Percentiles rank a stretch among this genome's conserved stretches.
Evolutionary conservation across 2,329 filamentous ascomycete genomes (phyloP).

Genomic region (Pyricularia sp.): DNA sequence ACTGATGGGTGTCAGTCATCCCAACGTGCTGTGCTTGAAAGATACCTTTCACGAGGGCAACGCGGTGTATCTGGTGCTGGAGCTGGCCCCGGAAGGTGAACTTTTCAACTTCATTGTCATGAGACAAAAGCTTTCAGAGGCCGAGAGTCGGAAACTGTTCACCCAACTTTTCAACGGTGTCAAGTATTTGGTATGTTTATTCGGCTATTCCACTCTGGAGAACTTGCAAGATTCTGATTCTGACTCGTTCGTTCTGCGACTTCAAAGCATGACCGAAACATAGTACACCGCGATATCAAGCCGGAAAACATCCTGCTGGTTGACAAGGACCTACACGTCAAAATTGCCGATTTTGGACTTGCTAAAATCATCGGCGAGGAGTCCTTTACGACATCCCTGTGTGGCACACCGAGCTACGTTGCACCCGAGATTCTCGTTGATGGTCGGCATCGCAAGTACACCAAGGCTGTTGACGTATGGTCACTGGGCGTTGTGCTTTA

Average conservation of each 20-base stretch:
- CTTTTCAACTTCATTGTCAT: conserved; percentile 91
- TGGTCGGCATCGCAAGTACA: conserved; percentile 75
- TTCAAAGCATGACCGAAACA: conserved; percentile 81
- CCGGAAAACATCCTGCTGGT: conserved; percentile 90
- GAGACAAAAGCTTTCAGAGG: conserved; percentile 80
- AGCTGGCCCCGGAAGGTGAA: conserved; percentile 86
- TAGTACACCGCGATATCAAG: conserved; percentile 96
- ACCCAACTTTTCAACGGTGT: conserved; percentile 85
- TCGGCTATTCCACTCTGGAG: neutral
- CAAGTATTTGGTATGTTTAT: conserved; percentile 73
- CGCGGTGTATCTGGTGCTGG: conserved; percentile 83
- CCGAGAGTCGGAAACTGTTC: conserved; percentile 79
- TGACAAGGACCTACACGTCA: conserved; percentile 77
- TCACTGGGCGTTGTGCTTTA: conserved; percentile 96
- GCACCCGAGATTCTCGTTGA: conserved; percentile 91
- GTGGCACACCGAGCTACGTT: conserved; percentile 95
- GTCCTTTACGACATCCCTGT: conserved; percentile 92
- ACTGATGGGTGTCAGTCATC: conserved; percentile 93
- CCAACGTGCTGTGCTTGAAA: conserved; percentile 85
- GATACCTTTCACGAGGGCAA: conserved; percentile 90
- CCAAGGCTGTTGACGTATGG: conserved; percentile 92
- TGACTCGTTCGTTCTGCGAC: conserved; percentile 15
- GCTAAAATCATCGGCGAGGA: conserved; percentile 98
- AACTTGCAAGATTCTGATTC: conserved; percentile 3
- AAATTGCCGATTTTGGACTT: conserved; percentile 91